Evolutionary conservation across 2,329 filamentous ascomycete genomes (phyloP).

Genomic region (Cercospora sp.): DNA sequence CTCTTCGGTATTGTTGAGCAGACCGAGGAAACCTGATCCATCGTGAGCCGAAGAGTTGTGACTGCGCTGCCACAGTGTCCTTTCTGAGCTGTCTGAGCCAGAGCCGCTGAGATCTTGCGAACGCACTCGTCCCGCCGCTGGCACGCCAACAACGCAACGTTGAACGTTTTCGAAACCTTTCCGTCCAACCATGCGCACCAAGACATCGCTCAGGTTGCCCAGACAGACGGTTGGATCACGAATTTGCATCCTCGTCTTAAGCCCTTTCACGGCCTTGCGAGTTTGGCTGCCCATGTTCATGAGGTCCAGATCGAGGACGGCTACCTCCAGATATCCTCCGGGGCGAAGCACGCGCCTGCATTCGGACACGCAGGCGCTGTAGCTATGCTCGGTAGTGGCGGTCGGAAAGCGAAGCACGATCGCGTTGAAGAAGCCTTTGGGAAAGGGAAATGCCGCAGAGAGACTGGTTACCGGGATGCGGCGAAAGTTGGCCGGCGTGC

Average conservation of each 20-base stretch:
- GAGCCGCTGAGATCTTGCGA: slow-evolving; percentile 37
- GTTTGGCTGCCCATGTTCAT: slow-evolving; percentile 77
- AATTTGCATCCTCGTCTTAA: slow-evolving; percentile 70
- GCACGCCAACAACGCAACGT: slow-evolving; percentile 74
- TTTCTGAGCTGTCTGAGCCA: slow-evolving; percentile 31
- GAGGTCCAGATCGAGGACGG: slow-evolving; percentile 75
- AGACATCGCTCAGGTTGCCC: slow-evolving; percentile 52
- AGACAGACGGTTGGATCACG: slow-evolving; percentile 62
- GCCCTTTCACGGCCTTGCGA: slow-evolving; percentile 64
- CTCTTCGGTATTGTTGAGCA: not conserved
- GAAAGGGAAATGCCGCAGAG: slow-evolving; percentile 70
- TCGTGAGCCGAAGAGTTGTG: not conserved
- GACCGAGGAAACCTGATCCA: not conserved
- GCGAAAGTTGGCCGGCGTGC: slow-evolving; percentile 62
- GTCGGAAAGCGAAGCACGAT: slow-evolving; percentile 76
- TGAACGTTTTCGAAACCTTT: slow-evolving; percentile 72
- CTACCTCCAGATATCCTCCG: slow-evolving; percentile 76
- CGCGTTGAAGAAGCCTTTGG: slow-evolving; percentile 70
- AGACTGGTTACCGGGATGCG: slow-evolving; percentile 69
- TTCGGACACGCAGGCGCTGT: slow-evolving; percentile 71
- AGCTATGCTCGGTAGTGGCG: slow-evolving; percentile 66
- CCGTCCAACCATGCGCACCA: slow-evolving; percentile 66
- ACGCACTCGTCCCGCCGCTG: slow-evolving; percentile 59
- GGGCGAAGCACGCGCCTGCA: slow-evolving; percentile 75
- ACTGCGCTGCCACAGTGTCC: slow-evolving; percentile 13